These are phyloP conservation scores for Metarhizium album DNA, from an alignment of 2,329 filamentous ascomycete species.

Conservation along the genomic window DNA sequence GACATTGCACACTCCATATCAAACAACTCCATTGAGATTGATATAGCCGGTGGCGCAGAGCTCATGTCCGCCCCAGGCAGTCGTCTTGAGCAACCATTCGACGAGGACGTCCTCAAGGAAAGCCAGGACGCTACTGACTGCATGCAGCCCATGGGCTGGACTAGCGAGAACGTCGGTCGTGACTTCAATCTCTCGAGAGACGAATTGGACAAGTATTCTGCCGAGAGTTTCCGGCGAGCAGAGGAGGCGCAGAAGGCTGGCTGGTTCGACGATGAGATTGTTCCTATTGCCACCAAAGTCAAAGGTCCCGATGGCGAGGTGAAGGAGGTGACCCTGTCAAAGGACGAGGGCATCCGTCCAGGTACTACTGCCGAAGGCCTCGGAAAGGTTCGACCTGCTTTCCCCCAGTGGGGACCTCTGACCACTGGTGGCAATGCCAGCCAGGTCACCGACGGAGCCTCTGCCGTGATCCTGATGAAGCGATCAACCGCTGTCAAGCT, in stretches of 20 bases:
- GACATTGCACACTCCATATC: constrained; percentile 86
- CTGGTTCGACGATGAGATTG: constrained; percentile 89
- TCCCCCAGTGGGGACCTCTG: constrained; percentile 76
- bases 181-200: constrained; percentile 81
- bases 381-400: constrained; percentile 77
- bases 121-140: constrained; percentile 75
- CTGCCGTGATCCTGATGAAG: constrained; percentile 87
- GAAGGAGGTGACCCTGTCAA: constrained; percentile 67
- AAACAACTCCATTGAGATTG: constrained; percentile 71
- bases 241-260: constrained; percentile 86
- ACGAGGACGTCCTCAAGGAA: constrained; percentile 58
- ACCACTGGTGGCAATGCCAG: constrained; percentile 90
- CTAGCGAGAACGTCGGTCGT: constrained; percentile 85
- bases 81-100: constrained; percentile 60
- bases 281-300: constrained; percentile 70
- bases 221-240: constrained; percentile 77
- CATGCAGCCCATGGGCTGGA: constrained; percentile 96
- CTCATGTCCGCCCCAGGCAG: constrained; percentile 72
- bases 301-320: constrained; percentile 75
- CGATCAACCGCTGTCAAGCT: constrained; percentile 78
- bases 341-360: constrained; percentile 82
- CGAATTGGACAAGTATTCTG: constrained; percentile 73
- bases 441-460: constrained; percentile 90
- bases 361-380: constrained; percentile 80
- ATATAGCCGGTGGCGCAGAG: constrained; percentile 81